Conservation (phyloP, 148 eudicot genomes). For the Polygonum aviculare region DNA sequence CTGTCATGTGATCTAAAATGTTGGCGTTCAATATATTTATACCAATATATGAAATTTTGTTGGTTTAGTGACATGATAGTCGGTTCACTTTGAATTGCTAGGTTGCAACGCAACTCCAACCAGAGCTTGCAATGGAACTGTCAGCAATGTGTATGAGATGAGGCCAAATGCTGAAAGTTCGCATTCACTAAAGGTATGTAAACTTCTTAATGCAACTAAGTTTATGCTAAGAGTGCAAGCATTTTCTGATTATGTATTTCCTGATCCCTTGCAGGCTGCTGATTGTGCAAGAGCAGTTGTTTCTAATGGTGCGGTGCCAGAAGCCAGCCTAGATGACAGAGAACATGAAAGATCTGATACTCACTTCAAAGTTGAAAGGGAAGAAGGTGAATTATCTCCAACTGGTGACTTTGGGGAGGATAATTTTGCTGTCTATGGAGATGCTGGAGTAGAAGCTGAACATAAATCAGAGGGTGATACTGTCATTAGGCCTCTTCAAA, state of each 20-base stretch:
- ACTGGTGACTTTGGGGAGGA: constrained; percentile 56
- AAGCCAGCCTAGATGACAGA: constrained; percentile 21
- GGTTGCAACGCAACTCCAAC: constrained; percentile 29
- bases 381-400: constrained; percentile 85
- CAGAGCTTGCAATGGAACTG: constrained; percentile 26
- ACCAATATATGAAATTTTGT: neutral
- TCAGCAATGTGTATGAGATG: constrained; percentile 25
- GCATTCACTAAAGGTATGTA: constrained; percentile 36
- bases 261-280: constrained; percentile 34
- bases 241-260: neutral
- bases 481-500: constrained; percentile 25
- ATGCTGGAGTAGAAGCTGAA: constrained; percentile 23
- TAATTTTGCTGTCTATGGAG: constrained; percentile 40
- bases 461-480: constrained; percentile 27
- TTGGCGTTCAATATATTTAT: neutral
- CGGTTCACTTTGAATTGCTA: constrained; percentile 12
- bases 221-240: neutral
- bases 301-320: constrained; percentile 26
- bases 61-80: neutral
- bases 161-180: constrained; percentile 31
- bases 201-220: neutral
- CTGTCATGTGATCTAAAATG: neutral
- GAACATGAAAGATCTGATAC: constrained; percentile 30
- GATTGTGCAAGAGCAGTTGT: constrained; percentile 29
- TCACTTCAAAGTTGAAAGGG: constrained; percentile 48